Base-by-base conservation (phyloP, 108 stramenopile genomes). In the Chaetoceros tenuissimus region DNA sequence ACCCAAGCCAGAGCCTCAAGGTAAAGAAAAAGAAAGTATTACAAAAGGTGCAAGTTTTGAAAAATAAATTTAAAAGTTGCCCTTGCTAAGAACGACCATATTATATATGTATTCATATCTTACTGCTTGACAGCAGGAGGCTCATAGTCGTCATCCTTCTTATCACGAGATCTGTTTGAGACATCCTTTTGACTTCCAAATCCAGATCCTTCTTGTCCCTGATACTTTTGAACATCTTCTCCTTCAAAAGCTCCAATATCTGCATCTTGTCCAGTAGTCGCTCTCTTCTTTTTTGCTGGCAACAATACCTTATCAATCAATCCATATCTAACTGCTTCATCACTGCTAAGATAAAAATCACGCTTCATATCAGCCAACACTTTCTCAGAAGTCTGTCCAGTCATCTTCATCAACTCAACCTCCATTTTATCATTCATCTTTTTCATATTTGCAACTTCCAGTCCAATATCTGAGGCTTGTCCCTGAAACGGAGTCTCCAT, bases 311-410 rank as follows among this genome's bases (percentile, higher is more conserved):
- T 66, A 74, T 92, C 89, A 65, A 87, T 87, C 59, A 92, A 59
- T 51, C 89, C 89, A 73, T 89, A 93, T 45, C 77, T 80, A 0
- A 89, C 87, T 10, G 92, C 94, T 66, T 98, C 97, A 34, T 92
- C 82, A 20, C 85, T 71, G 25, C 71, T 75, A 40, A 98, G 71
- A 69, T 98, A 98, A 79, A 98, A 98, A 67, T 96, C 95, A 16
- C 97, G 77, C 53, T 73, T 66, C 63, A 96, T 59, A 71, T 98
- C 95, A 26, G 80, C 48, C 31, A 82, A 72, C 57, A 96, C 84
- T 25, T 70, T 75, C 19, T 77, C 82, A 25, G 72, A 2, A 3
- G 80, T 55, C 46, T 94, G 94, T 31, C 94, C 94, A 18, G 92
- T 95, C 62, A 96, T 62, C 48, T 62, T 66, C 43, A 78, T 34